Conservation (phyloP, 2,329 filamentous ascomycete genomes). For the Penicillium sp. region DNA sequence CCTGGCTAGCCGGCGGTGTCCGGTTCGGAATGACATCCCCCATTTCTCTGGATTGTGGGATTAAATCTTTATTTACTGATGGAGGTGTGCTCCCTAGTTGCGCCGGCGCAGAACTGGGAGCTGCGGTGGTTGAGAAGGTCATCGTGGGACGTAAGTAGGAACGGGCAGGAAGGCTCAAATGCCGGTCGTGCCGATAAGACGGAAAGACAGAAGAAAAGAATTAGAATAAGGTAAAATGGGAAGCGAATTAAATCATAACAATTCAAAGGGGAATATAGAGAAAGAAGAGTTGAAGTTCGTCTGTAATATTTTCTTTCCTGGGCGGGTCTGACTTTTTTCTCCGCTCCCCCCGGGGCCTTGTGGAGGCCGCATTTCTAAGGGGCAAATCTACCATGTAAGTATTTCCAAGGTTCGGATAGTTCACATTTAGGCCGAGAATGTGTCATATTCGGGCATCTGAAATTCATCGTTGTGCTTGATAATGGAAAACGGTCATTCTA, state of each 20-base stretch:
- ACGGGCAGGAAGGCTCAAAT: background rate
- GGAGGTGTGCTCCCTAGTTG: background rate
- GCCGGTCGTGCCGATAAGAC: background rate
- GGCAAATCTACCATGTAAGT: too few species aligned
- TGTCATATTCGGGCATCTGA: background rate
- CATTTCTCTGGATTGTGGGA: too few species aligned
- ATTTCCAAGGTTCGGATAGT: background rate
- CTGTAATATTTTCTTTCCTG: background rate
- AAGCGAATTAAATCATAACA: background rate
- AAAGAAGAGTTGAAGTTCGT: background rate
- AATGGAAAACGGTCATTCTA: too few species aligned
- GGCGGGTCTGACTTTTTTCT: too few species aligned
- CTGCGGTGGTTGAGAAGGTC: conserved; percentile 20
- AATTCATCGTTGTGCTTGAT: too few species aligned
- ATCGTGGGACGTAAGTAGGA: conserved; percentile 9
- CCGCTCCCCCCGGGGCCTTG: too few species aligned
- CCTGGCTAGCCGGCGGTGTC: too few species aligned
- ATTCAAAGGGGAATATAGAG: background rate
- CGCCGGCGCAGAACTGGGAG: conserved; percentile 26
- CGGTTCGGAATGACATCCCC: too few species aligned
- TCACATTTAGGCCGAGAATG: background rate
- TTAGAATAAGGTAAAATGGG: background rate
- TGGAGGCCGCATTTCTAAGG: too few species aligned
- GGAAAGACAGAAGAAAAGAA: too few species aligned
- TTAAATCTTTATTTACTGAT: too few species aligned